These are phyloP conservation scores for Abortiporus biennis DNA, from an alignment of 1,284 basidiomycete species.

Conservation along the genomic window DNA sequence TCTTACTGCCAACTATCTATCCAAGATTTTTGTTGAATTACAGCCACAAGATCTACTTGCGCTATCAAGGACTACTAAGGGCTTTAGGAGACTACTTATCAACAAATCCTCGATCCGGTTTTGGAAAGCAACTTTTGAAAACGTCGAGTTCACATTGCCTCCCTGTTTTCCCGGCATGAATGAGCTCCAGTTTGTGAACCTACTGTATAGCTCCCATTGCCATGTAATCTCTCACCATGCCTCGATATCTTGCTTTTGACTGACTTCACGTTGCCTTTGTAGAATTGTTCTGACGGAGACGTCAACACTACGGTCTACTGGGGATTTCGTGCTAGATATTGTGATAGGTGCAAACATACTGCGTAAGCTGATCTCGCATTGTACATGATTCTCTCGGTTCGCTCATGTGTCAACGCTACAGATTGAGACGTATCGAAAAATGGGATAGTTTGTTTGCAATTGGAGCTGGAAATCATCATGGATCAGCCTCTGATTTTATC, in stretches of 20 bases:
- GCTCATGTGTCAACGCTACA: no score
- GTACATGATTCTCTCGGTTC: no score
- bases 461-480: no score
- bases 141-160: slow-evolving; percentile 9
- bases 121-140: slow-evolving; percentile 10
- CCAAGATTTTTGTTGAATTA: slow-evolving; percentile 8
- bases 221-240: slow-evolving; percentile 7
- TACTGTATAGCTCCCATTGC: slow-evolving; percentile 11
- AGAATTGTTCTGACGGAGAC: slow-evolving; percentile 4
- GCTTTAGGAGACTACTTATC: slow-evolving; percentile 11
- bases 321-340: slow-evolving; percentile 5
- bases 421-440: no score
- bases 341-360: no score
- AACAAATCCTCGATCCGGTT: slow-evolving; percentile 5
- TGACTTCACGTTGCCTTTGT: background rate
- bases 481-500: no score
- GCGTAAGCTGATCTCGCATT: no score
- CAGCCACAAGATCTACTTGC: slow-evolving; percentile 13
- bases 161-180: slow-evolving; percentile 13
- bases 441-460: no score
- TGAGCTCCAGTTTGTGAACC: slow-evolving; percentile 13
- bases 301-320: slow-evolving; percentile 1
- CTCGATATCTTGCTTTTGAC: no score
- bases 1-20: background rate
- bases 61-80: slow-evolving; percentile 11